Evolutionary conservation across 371 early-diverging fungal species (phyloP), one percentile per base, ranked within the genome.

Genomic region (Coemansia sp.): DNA sequence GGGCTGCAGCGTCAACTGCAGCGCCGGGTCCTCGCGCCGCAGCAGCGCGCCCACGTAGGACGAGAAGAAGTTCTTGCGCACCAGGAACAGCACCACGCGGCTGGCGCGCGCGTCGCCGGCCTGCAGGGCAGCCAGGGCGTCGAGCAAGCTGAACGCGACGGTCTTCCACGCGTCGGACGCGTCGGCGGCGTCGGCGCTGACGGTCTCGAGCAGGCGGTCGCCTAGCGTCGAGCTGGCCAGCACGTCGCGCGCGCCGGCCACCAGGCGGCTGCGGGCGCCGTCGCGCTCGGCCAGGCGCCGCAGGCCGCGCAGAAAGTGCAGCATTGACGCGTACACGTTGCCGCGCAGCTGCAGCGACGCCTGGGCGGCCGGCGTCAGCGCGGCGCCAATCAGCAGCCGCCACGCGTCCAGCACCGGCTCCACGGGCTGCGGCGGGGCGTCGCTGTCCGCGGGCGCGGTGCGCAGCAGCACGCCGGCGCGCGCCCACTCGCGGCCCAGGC

Each of bases 141-240:
- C 88, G 43, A 97, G 72, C 0, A 89, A 79, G 5, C 88, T 83
- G 51, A 89, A 92, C 0, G 98, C 92, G 0, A 92, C 88, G 3
- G 92, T 89, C 64, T 91, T 89, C 89, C 94, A 92, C 7, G 91
- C 86, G 47, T 83, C 86, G 34, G 83, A 81, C 6, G 89, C 92
- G 64, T 90, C 88, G 0, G 85, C 84, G 0, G 96, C 96, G 77
- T 97, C 98, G 1, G 81, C 77, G 65, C 91, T 87, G 4, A 92
- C 68, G 0, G 79, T 77, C 56, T 88, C 88, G 11, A 94, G 77
- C 39, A 94, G 69, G 10, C 82, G 80, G 40, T 90, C 86, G 11
- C 92, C 86, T 38, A 83, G 72, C 5, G 80, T 74, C 9, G 79
- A 62, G 40, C 57, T 51, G 2, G 65, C 54, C 30, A 80, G 65